These are phyloP conservation scores for Chaetomiaceae sp. DNA, from an alignment of 2,329 filamentous ascomycete species.

Conservation along the genomic window DNA sequence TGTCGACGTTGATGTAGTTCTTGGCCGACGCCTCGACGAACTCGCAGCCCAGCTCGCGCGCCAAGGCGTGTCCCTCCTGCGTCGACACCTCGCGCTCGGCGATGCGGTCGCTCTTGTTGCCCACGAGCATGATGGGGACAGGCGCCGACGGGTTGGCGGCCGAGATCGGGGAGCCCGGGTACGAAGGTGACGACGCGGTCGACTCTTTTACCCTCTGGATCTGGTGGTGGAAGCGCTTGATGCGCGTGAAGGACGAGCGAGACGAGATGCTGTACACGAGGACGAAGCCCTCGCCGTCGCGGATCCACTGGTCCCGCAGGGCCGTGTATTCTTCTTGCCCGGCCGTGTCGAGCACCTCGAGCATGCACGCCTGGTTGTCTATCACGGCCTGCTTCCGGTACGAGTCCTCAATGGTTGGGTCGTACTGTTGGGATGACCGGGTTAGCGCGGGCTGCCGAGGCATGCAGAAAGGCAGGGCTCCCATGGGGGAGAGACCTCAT, in stretches of 20 bases:
- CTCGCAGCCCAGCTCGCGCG: constrained; percentile 88
- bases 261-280: constrained; percentile 98
- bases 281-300: constrained; percentile 95
- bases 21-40: constrained; percentile 97
- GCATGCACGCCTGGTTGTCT: constrained; percentile 92
- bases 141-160: constrained; percentile 56
- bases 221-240: constrained; percentile 93
- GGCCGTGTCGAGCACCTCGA: constrained; percentile 94
- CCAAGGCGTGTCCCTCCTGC: constrained; percentile 88
- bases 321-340: constrained; percentile 99
- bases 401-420: constrained; percentile 83
- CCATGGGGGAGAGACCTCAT: background rate
- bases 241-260: constrained; percentile 87
- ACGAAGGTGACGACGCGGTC: constrained; percentile 68
- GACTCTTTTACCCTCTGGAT: constrained; percentile 97
- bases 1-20: constrained; percentile 97
- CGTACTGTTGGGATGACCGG: constrained; percentile 55
- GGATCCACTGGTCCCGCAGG: constrained; percentile 94
- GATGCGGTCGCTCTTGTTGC: constrained; percentile 96
- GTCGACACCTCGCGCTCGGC: constrained; percentile 95
- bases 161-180: constrained; percentile 68
- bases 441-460: constrained; percentile 20
- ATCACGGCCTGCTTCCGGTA: constrained; percentile 90
- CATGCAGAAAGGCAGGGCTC: constrained; percentile 8
- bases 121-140: constrained; percentile 95